Percentiles rank a stretch among this genome's conserved stretches.
Evolutionary conservation across 805 yeast species (phyloP).

Genomic region (Candida tibetensis): DNA sequence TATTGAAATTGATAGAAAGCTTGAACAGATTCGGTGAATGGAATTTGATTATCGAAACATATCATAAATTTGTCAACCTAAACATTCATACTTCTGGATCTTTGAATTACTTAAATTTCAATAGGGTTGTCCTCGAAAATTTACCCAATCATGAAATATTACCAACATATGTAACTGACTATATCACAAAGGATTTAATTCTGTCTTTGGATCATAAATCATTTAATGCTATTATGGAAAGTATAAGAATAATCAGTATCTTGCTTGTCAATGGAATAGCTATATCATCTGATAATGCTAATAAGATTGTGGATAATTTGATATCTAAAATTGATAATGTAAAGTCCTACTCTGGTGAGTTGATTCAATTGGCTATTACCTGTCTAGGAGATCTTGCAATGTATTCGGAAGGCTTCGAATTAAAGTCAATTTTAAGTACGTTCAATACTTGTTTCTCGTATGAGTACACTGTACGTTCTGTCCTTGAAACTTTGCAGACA

Average conservation of each 20-base stretch:
- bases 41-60: conserved; percentile 17
- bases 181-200: conserved; percentile 23
- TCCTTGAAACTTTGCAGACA: conserved; percentile 24
- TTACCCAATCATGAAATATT: conserved; percentile 12
- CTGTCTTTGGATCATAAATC: conserved; percentile 22
- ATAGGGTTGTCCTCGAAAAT: conserved; percentile 22
- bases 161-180: conserved; percentile 16
- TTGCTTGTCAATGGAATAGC: conserved; percentile 10
- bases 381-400: conserved; percentile 22
- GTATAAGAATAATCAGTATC: conserved; percentile 20
- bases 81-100: conserved; percentile 20
- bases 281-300: conserved; percentile 2
- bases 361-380: conserved; percentile 24
- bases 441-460: conserved; percentile 22
- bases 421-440: conserved; percentile 10
- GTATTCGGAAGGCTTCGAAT: conserved; percentile 7
- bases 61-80: conserved; percentile 16
- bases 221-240: conserved; percentile 27
- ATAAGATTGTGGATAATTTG: conserved; percentile 3
- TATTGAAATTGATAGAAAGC: conserved; percentile 27
- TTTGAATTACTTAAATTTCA: conserved; percentile 27
- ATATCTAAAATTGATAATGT: conserved; percentile 15
- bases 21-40: conserved; percentile 16
- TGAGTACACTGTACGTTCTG: conserved; percentile 25
- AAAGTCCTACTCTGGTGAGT: conserved; percentile 28